These are phyloP conservation scores for Thelonectria rubi DNA, from an alignment of 2,329 filamentous ascomycete species.

Conservation along the genomic window DNA sequence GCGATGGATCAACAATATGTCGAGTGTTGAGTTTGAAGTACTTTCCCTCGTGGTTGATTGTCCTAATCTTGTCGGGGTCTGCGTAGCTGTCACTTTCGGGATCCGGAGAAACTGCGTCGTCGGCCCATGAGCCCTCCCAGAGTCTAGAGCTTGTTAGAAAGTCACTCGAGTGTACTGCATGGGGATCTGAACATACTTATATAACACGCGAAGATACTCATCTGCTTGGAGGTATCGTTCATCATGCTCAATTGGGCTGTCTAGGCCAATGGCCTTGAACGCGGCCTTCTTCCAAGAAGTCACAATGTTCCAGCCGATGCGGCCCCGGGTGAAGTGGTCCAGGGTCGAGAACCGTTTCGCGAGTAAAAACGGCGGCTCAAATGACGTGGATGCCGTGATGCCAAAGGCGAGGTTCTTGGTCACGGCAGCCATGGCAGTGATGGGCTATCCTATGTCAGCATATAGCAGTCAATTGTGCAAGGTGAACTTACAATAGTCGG, in stretches of 20 bases:
- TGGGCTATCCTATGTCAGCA: constrained; percentile 53
- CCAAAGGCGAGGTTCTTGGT: constrained; percentile 71
- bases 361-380: constrained; percentile 68
- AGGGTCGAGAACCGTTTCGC: constrained; percentile 70
- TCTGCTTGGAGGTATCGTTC: constrained; percentile 69
- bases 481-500: constrained; percentile 64
- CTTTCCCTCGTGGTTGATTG: constrained; percentile 68
- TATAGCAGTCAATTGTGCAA: too few relatives aligned
- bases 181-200: constrained; percentile 57
- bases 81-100: constrained; percentile 64
- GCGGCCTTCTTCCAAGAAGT: constrained; percentile 62
- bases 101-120: constrained; percentile 65
- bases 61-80: constrained; percentile 66
- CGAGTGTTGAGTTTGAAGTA: constrained; percentile 58
- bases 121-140: constrained; percentile 65
- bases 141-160: constrained; percentile 46
- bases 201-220: constrained; percentile 68
- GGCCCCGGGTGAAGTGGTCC: constrained; percentile 68
- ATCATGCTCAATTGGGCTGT: constrained; percentile 67
- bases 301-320: constrained; percentile 74
- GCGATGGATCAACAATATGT: constrained; percentile 63
- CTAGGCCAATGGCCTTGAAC: constrained; percentile 69
- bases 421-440: constrained; percentile 72
- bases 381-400: constrained; percentile 70
- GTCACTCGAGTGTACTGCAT: neutral